Conservation (phyloP, 768 basidiomycete species). For the Tricholoma furcatifolium region DNA sequence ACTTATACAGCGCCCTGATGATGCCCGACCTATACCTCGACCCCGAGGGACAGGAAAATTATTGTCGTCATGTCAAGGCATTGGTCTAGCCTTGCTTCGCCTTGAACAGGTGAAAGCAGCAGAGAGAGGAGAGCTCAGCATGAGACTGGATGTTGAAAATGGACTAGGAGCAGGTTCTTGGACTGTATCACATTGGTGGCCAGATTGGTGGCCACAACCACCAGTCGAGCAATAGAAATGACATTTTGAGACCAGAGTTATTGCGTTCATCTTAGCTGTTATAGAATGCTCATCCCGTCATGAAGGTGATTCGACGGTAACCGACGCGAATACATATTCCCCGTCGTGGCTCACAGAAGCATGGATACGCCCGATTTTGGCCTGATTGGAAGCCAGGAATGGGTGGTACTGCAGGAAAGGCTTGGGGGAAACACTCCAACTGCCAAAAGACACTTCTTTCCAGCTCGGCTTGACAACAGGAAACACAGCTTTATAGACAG, state of each 20-base stretch:
- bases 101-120: conserved; percentile 69
- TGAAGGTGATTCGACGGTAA: conserved; percentile 51
- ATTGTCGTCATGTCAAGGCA: conserved; percentile 53
- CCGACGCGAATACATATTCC: conserved; percentile 69
- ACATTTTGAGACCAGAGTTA: background rate
- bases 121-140: conserved; percentile 43
- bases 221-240: conserved; percentile 12
- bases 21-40: conserved; percentile 41
- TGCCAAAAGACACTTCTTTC: conserved; percentile 66
- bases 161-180: conserved; percentile 29
- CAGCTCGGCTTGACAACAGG: conserved; percentile 61
- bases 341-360: conserved; percentile 83
- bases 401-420: conserved; percentile 47
- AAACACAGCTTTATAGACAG: conserved; percentile 82
- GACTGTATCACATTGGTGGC: conserved; percentile 67
- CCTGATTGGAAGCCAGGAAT: conserved; percentile 14
- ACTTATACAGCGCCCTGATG: conserved; percentile 18
- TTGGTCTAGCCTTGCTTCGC: conserved; percentile 79
- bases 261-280: background rate
- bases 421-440: conserved; percentile 26
- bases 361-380: conserved; percentile 44
- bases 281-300: background rate
- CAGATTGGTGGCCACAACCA: conserved; percentile 57
- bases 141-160: conserved; percentile 37
- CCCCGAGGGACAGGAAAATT: conserved; percentile 77